phyloP scores from a whole-genome alignment of 257 asterid genomes.

The Solanum bulbocastanum region DNA sequence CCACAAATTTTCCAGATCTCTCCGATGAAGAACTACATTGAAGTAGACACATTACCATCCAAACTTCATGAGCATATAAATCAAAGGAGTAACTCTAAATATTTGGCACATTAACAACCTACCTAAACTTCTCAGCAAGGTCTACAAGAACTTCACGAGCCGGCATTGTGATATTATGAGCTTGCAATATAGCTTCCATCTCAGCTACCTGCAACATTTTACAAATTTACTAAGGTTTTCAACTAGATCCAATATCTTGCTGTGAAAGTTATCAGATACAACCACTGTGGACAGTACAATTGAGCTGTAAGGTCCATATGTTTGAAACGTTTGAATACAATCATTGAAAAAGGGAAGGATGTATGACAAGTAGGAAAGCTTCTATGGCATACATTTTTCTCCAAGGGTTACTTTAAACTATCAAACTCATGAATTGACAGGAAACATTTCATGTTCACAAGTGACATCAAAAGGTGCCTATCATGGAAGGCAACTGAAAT shows the following conservation, averaged over 20 bases:
- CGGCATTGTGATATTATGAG: conserved; percentile 61
- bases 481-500: neutral
- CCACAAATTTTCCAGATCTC: conserved; percentile 66
- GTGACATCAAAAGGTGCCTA: neutral
- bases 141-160: conserved; percentile 67
- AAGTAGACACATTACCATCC: conserved; percentile 4
- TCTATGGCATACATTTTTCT: neutral
- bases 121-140: conserved; percentile 90
- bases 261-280: neutral
- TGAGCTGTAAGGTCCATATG: neutral
- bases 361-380: neutral
- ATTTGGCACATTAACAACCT: neutral
- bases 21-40: conserved; percentile 60
- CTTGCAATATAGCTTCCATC: conserved; percentile 82
- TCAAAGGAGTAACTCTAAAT: neutral
- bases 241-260: neutral
- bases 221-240: neutral
- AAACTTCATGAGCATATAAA: neutral
- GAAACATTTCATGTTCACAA: neutral
- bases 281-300: neutral
- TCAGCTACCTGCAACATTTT: conserved; percentile 55
- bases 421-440: neutral
- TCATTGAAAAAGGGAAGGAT: neutral
- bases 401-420: neutral
- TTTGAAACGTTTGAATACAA: neutral